phyloP scores from a whole-genome alignment of 1,284 basidiomycete genomes.

The Acaromyces ingoldii region DNA sequence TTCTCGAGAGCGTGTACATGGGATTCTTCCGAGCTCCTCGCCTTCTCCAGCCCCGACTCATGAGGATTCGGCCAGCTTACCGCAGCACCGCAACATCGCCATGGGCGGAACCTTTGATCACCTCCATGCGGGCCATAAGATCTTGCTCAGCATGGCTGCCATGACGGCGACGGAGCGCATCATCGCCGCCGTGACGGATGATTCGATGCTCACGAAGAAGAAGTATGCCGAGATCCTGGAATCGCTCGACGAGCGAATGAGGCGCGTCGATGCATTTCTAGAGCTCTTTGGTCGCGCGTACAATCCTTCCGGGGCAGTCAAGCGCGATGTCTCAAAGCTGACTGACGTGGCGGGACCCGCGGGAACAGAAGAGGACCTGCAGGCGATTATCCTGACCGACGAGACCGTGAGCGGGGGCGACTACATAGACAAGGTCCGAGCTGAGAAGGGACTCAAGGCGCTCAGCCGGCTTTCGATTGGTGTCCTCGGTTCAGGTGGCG shows the following conservation, averaged over 20 bases:
- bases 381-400: slow-evolving; percentile 43
- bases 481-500: slow-evolving; percentile 34
- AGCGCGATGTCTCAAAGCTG: slow-evolving; percentile 29
- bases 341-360: slow-evolving; percentile 45
- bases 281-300: slow-evolving; percentile 9
- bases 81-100: slow-evolving; percentile 41
- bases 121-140: slow-evolving; percentile 94
- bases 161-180: slow-evolving; percentile 74
- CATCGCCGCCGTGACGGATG: slow-evolving; percentile 79
- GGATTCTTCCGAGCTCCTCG: no score
- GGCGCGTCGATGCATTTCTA: slow-evolving; percentile 36
- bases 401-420: slow-evolving; percentile 43
- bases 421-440: slow-evolving; percentile 29
- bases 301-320: no score
- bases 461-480: slow-evolving; percentile 36
- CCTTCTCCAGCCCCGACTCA: no score
- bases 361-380: slow-evolving; percentile 32
- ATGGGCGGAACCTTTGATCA: slow-evolving; percentile 90
- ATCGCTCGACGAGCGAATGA: slow-evolving; percentile 55
- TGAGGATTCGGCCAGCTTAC: neutral
- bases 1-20: no score
- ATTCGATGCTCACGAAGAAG: slow-evolving; percentile 71
- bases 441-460: slow-evolving; percentile 23
- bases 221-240: slow-evolving; percentile 68
- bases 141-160: slow-evolving; percentile 83